Percentiles rank a stretch among this genome's conserved stretches.
Conservation (phyloP, 2,329 filamentous ascomycete species). For the Clonostachys rosea region DNA sequence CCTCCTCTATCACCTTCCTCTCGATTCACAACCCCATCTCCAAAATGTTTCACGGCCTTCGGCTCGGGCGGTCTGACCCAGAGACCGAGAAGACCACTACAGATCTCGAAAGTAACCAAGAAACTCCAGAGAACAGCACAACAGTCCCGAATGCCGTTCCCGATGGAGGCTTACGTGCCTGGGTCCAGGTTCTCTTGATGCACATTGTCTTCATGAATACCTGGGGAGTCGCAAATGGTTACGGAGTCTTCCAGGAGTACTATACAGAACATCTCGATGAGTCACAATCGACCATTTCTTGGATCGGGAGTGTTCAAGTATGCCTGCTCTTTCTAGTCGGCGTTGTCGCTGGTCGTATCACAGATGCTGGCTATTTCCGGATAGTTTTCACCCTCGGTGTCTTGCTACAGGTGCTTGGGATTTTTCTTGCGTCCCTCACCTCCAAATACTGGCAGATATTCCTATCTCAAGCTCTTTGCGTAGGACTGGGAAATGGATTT, state of each 20-base stretch:
- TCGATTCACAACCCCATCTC: no score
- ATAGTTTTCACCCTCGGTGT: constrained; percentile 31
- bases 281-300: constrained; percentile 24
- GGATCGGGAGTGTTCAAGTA: constrained; percentile 40
- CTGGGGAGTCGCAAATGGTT: constrained; percentile 40
- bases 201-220: constrained; percentile 36
- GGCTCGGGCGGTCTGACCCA: no score
- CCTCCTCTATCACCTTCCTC: no score
- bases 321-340: constrained; percentile 32
- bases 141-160: constrained; percentile 17
- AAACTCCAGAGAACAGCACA: background rate
- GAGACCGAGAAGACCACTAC: no score
- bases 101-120: no score
- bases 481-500: constrained; percentile 37
- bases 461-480: constrained; percentile 35
- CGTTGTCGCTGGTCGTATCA: constrained; percentile 32
- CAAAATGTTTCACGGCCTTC: no score
- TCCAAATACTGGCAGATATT: constrained; percentile 37
- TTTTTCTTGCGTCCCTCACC: constrained; percentile 33
- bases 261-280: constrained; percentile 29
- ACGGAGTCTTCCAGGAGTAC: constrained; percentile 39
- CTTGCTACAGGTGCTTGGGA: constrained; percentile 36
- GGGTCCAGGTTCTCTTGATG: constrained; percentile 16
- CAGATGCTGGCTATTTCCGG: constrained; percentile 40
- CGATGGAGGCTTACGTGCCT: constrained; percentile 13